Percentiles rank a stretch among this genome's conserved stretches.
Evolutionary conservation across 768 basidiomycete species (phyloP).

Genomic region (Termitomyces sp.): DNA sequence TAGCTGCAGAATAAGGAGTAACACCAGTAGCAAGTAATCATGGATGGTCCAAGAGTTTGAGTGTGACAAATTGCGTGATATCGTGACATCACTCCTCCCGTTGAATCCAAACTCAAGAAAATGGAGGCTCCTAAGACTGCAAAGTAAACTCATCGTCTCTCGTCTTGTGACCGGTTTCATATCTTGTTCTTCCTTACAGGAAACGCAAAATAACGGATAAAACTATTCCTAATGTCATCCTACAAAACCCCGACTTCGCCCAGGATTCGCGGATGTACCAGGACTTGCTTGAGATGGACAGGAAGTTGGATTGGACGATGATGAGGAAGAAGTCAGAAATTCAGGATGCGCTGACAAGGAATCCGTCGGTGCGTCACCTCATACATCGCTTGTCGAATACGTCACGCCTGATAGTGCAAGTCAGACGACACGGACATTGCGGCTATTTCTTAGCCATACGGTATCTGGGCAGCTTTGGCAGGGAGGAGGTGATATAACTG

Average conservation of each 20-base stretch:
- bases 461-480: constrained; percentile 88
- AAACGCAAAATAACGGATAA: constrained; percentile 79
- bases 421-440: constrained; percentile 76
- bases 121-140: constrained; percentile 35
- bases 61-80: neutral
- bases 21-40: no score
- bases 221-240: constrained; percentile 68
- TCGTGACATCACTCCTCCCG: constrained; percentile 1
- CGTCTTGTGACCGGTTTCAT: neutral
- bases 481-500: constrained; percentile 40
- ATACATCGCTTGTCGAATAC: neutral
- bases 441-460: constrained; percentile 86
- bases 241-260: constrained; percentile 69
- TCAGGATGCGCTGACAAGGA: constrained; percentile 78
- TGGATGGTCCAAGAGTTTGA: neutral
- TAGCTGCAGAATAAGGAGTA: neutral
- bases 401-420: constrained; percentile 7
- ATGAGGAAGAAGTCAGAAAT: constrained; percentile 86
- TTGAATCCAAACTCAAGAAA: constrained; percentile 3
- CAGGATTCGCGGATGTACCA: constrained; percentile 85
- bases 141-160: constrained; percentile 21
- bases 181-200: constrained; percentile 29
- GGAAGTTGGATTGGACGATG: constrained; percentile 93
- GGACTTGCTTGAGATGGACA: constrained; percentile 82
- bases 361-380: constrained; percentile 50